phyloP scores from a whole-genome alignment of 768 basidiomycete genomes.

The Kondoa subrosea region DNA sequence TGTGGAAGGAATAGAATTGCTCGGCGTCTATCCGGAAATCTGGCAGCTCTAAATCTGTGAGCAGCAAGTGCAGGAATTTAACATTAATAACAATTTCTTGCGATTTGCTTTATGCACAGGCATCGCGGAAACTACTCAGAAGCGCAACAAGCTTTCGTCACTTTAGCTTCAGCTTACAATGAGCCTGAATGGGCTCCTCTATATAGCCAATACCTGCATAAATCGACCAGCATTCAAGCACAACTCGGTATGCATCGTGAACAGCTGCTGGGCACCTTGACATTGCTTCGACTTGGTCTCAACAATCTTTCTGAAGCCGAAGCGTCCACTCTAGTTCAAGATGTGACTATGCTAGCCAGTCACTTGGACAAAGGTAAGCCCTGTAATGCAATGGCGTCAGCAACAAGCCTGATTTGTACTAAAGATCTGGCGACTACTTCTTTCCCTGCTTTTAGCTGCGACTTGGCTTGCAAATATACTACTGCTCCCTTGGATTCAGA shows the following conservation, averaged over 20 bases:
- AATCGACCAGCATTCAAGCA: neutral
- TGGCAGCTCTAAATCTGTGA: constrained; percentile 58
- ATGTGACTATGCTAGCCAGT: constrained; percentile 7
- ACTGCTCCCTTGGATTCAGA: constrained; percentile 14
- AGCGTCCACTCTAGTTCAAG: neutral
- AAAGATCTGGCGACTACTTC: constrained; percentile 52
- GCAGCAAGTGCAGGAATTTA: neutral
- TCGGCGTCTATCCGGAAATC: constrained; percentile 60
- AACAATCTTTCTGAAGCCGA: neutral
- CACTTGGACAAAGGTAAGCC: constrained; percentile 27
- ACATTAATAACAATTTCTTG: no score
- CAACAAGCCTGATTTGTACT: no score
- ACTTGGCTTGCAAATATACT: constrained; percentile 8
- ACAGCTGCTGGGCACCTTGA: neutral
- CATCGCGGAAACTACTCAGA: constrained; percentile 24
- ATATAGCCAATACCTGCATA: neutral
- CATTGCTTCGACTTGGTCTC: neutral
- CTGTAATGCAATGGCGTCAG: constrained; percentile 1
- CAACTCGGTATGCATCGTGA: neutral
- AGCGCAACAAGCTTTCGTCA: constrained; percentile 16
- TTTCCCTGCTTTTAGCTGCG: constrained; percentile 30
- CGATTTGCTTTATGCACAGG: constrained; percentile 16
- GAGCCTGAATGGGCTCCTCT: neutral
- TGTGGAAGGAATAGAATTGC: constrained; percentile 75
- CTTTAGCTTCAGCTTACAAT: neutral